Base-by-base conservation (phyloP, 192 early-diverging fungal genomes). In the Obelidium mucronatum region DNA sequence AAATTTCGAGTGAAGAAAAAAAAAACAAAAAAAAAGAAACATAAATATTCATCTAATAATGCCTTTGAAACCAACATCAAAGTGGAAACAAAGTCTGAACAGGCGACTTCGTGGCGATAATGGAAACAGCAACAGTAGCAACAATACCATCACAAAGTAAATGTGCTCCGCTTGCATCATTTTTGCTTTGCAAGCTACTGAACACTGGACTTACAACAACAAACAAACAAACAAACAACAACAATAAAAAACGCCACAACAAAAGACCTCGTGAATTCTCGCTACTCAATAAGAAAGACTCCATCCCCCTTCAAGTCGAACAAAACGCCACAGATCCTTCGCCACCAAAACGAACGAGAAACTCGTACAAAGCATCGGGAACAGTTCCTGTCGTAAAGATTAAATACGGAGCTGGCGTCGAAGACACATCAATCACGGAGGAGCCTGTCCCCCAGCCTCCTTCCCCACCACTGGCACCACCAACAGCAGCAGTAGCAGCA, bases 21-120 rank as follows among this genome's bases (percentile, higher is more conserved):
- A 64, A 64, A 64, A 64, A 64, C 26, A 22, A 64, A 64, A 64
- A 64, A 60, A 24, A 26, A 35, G 31, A 35, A 26, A 37, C 34
- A 26, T 13, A 34, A 35, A 31, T 24, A n/a, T n/a, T n/a, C n/a
- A n/a, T n/a, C n/a, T n/a, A n/a, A n/a, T n/a, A n/a, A n/a, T n/a
- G n/a, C n/a, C n/a, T n/a, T n/a, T 19, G 15, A 64, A 22, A 22
- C 26, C 26, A 19, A 39, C 30, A 39, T 0, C 62, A 40, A 35
- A n/a, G 62, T 40, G 55, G 55, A 8, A 58, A 26, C 6, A 22
- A 8, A 11, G 55, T 31, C 22, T 58, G 0, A 8, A 58, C 0
- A 58, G 5, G 17, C 55, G 55, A 26, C 55, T 58, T 8, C 55
- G 55, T 31, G 55, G 55, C 24, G 24, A 60, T 33, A 13, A 60